Conservation (phyloP, 225 moss, liverwort and hornwort genomes). For the Lunularia cruciata region DNA sequence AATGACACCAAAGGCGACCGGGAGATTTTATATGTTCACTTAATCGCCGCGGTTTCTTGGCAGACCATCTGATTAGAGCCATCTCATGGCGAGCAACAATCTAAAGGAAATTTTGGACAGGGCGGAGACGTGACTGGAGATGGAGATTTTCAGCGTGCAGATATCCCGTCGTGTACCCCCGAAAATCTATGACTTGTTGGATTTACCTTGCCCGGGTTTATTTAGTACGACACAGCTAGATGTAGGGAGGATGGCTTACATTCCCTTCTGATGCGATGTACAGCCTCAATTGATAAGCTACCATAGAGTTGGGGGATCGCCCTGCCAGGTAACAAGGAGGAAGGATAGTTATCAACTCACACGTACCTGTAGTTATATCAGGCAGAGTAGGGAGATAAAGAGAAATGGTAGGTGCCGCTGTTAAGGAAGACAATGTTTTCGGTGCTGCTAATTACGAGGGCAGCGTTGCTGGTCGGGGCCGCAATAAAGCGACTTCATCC, state of each 20-base stretch:
- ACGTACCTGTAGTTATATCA: no score
- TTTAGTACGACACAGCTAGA: neutral
- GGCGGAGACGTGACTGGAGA: no score
- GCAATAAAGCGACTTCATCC: neutral
- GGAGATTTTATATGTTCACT: no score
- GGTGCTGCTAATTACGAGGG: constrained; percentile 2
- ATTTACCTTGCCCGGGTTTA: neutral
- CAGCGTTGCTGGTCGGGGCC: neutral
- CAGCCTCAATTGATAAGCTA: constrained; percentile 1
- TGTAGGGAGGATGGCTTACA: constrained; percentile 9
- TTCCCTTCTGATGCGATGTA: constrained; percentile 8
- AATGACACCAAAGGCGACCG: no score
- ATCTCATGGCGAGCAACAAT: no score
- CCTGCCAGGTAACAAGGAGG: neutral
- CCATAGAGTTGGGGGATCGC: neutral
- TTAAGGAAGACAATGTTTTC: neutral
- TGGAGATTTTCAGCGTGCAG: no score
- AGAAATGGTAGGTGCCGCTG: constrained; percentile 3
- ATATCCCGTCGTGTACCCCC: no score
- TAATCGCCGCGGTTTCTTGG: no score
- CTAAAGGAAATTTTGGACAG: no score
- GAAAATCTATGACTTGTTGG: no score
- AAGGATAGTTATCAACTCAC: neutral
- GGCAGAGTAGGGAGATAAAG: neutral
- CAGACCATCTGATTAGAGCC: no score